A percentile compares a stretch with the other conserved stretches of the same genome.
Conservation (phyloP, 805 yeast genomes). For the Hanseniaspora mollemarum region DNA sequence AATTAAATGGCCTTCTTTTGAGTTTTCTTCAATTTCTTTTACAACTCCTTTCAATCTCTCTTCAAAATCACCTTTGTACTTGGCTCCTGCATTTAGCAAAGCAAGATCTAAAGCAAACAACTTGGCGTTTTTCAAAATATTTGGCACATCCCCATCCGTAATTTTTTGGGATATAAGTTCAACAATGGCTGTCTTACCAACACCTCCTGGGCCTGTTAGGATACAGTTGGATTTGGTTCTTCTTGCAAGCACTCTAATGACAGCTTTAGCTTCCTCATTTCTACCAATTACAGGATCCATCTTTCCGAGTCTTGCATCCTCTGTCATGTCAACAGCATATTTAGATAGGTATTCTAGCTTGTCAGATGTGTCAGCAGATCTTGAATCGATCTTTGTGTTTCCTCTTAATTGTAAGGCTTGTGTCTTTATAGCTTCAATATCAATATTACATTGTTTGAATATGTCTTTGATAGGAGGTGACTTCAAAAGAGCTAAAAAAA, state of each 20-base stretch:
- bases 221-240: slow-evolving; percentile 95
- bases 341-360: slow-evolving; percentile 73
- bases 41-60: slow-evolving; percentile 95
- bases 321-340: slow-evolving; percentile 89
- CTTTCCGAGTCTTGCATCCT: slow-evolving; percentile 83
- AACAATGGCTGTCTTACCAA: slow-evolving; percentile 94
- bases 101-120: slow-evolving; percentile 87
- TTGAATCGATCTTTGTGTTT: slow-evolving; percentile 78
- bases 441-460: slow-evolving; percentile 60
- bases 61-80: slow-evolving; percentile 96
- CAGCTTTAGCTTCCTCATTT: slow-evolving; percentile 94
- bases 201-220: slow-evolving; percentile 97
- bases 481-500: slow-evolving; percentile 71
- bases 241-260: slow-evolving; percentile 90
- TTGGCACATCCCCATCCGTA: slow-evolving; percentile 89
- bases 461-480: slow-evolving; percentile 60
- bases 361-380: slow-evolving; percentile 84
- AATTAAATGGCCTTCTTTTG: slow-evolving; percentile 49
- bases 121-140: slow-evolving; percentile 66
- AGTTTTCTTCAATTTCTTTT: slow-evolving; percentile 78
- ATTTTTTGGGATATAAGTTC: slow-evolving; percentile 98
- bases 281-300: slow-evolving; percentile 98
- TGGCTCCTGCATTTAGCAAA: slow-evolving; percentile 96
- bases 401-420: slow-evolving; percentile 80
- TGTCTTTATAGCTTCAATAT: slow-evolving; percentile 57